Evolutionary conservation across 2,329 filamentous ascomycete genomes (phyloP).

Genomic region (Cladorrhinum sp.): DNA sequence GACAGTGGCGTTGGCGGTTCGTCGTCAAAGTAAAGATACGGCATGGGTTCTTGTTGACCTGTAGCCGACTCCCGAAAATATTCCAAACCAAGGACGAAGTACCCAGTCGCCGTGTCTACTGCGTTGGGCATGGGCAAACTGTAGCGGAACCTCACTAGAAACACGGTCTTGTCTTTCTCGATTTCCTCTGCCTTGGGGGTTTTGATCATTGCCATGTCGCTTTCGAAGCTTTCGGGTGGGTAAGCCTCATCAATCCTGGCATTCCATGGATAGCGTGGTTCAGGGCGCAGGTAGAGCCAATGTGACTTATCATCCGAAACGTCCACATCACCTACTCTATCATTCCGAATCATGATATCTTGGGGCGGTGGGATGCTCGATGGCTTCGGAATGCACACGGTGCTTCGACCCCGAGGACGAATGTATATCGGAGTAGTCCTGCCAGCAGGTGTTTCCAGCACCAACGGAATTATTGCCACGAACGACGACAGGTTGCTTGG

Average conservation of each 20-base stretch:
- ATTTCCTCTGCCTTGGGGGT: not conserved
- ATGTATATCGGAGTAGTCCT: not conserved
- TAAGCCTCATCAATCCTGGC: not conserved
- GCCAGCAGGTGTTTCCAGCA: not conserved
- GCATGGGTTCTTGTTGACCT: not conserved
- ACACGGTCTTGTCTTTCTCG: not conserved
- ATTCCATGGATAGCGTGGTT: not conserved
- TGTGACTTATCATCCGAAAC: not conserved
- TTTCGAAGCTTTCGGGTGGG: not conserved
- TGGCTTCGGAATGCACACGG: not conserved
- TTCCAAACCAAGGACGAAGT: not conserved
- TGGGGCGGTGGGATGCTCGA: not conserved
- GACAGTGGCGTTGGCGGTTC: not conserved
- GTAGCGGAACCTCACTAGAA: slow-evolving; percentile 3
- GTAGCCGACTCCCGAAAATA: not conserved
- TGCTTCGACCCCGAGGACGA: not conserved
- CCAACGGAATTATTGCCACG: not conserved
- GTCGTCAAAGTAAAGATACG: slow-evolving; percentile 1
- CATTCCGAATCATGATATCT: slow-evolving; percentile 1
- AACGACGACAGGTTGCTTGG: not conserved
- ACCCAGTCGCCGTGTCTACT: not conserved
- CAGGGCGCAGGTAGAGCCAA: slow-evolving; percentile 1
- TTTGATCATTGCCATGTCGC: slow-evolving; percentile 5
- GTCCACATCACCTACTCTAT: not conserved
- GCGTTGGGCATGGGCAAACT: not conserved